A percentile compares a stretch with the other conserved stretches of the same genome.
These are phyloP conservation scores for Pistacia integerrima DNA, from an alignment of 345 rosid genomes.

Conservation along the genomic window DNA sequence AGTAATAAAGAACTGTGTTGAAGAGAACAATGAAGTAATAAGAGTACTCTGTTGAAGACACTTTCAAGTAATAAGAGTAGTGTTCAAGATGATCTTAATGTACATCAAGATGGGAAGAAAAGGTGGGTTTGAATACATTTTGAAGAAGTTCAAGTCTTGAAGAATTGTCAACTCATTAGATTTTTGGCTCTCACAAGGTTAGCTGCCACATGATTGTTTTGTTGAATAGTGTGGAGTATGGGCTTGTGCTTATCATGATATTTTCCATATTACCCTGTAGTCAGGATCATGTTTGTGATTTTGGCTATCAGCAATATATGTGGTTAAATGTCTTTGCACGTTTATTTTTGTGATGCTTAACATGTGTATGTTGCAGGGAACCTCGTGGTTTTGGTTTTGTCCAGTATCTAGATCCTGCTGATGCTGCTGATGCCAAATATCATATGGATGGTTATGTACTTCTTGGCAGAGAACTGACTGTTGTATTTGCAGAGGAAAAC, in stretches of 20 bases:
- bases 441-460: conserved; percentile 84
- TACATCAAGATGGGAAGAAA: conserved; percentile 47
- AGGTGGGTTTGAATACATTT: conserved; percentile 53
- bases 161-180: conserved; percentile 49
- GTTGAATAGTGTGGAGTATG: conserved; percentile 30
- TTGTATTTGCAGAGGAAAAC: conserved; percentile 88
- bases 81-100: conserved; percentile 45
- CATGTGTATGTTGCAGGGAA: conserved; percentile 48
- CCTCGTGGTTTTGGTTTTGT: conserved; percentile 95
- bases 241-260: conserved; percentile 24
- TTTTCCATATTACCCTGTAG: conserved; percentile 15
- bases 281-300: conserved; percentile 11
- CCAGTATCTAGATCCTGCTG: conserved; percentile 77
- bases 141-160: conserved; percentile 68
- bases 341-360: background rate
- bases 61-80: conserved; percentile 40
- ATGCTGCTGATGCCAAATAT: conserved; percentile 88
- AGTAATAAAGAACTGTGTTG: conserved; percentile 56
- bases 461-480: conserved; percentile 73
- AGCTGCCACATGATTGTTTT: conserved; percentile 48
- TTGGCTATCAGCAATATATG: conserved; percentile 4
- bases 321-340: background rate
- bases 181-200: conserved; percentile 60
- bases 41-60: conserved; percentile 38
- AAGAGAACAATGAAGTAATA: conserved; percentile 47